Evolutionary conservation across 2,329 filamentous ascomycete genomes (phyloP), one percentile per base, ranked within the genome.

Genomic region (Neofusicoccum cordaticola): DNA sequence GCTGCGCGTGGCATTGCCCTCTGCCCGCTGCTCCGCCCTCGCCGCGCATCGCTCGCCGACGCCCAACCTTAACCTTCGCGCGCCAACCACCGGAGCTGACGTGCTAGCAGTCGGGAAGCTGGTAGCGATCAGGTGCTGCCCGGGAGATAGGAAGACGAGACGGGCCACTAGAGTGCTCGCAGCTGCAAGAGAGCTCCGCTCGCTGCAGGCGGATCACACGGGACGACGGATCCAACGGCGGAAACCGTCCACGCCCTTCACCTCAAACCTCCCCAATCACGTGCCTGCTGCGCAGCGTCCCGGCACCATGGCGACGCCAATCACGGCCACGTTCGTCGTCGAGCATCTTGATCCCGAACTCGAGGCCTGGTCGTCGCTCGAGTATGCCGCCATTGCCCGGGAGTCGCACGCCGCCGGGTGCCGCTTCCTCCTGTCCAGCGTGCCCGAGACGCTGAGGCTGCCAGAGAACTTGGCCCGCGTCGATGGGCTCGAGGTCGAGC

Each of bases 281-380:
- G 41, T 60, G 41, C 1, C 15, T n/a, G 22, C 22, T 6, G 34
- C 15, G 39, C 13, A 39, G 37, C 8, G 27, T 61, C 9, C 45
- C 44, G 41, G 58, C 39, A 42, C 13, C 34, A 65, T 65, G 63
- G 52, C 45, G 15, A 27, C 53, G 17, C 63, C 53, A 52, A 52
- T 61, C 53, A 60, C 39, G 79, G 91, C 93, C 79, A 93, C 88
- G 48, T 97, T 95, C 80, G 91, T 98, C 72, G 93, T 98, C 71
- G 94, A 98, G 82, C 94, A 99, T 79, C 88, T 99, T 69, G 95
- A 99, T 80, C 89, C 91, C 45, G 95, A 99, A 79, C 85, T 99
- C 35, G 95, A 96, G 39, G 86, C 88, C 45, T 99, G 95, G 95
- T 98, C 95, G 27, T 88, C 92, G 68, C 86, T 98, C 62, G 95